These are phyloP conservation scores for Lentinula guzmanii DNA, from an alignment of 768 basidiomycete species.

Conservation along the genomic window DNA sequence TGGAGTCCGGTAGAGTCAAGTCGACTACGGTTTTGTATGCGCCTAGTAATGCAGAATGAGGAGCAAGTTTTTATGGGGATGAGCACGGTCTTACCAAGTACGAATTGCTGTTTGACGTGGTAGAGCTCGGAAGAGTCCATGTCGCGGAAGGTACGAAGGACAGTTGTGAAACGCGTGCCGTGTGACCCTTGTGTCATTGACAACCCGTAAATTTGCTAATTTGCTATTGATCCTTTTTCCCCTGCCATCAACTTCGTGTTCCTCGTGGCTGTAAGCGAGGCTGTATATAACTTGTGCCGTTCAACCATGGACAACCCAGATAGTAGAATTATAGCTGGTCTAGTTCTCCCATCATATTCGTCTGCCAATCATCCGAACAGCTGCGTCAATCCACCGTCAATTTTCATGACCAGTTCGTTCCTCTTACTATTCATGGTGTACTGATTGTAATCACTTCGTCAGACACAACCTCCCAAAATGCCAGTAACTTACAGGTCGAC, in stretches of 20 bases:
- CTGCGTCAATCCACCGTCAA: background rate
- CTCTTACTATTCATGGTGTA: background rate
- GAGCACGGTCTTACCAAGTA: slow-evolving; percentile 43
- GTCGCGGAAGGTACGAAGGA: slow-evolving; percentile 4
- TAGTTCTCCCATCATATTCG: slow-evolving; percentile 9
- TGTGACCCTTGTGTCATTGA: slow-evolving; percentile 8
- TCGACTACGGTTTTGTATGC: slow-evolving; percentile 62
- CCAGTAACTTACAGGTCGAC: background rate
- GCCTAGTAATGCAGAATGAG: slow-evolving; percentile 28
- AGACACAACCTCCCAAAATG: slow-evolving; percentile 2
- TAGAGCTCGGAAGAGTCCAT: slow-evolving; percentile 64
- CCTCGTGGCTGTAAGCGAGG: background rate
- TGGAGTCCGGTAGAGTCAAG: slow-evolving; percentile 49
- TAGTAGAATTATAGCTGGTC: slow-evolving; percentile 23
- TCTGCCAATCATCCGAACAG: background rate
- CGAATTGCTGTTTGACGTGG: slow-evolving; percentile 70
- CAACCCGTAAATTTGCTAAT: background rate
- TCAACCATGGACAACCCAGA: background rate
- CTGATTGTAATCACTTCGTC: background rate
- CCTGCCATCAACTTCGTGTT: background rate
- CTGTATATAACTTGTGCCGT: background rate
- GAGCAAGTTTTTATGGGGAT: background rate
- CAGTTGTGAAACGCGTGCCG: slow-evolving; percentile 8
- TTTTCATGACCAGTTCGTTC: slow-evolving; percentile 12
- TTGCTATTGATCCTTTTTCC: background rate